Evolutionary conservation across 78 protist species (phyloP).

Genomic region (Tieghemostelium lacteum): DNA sequence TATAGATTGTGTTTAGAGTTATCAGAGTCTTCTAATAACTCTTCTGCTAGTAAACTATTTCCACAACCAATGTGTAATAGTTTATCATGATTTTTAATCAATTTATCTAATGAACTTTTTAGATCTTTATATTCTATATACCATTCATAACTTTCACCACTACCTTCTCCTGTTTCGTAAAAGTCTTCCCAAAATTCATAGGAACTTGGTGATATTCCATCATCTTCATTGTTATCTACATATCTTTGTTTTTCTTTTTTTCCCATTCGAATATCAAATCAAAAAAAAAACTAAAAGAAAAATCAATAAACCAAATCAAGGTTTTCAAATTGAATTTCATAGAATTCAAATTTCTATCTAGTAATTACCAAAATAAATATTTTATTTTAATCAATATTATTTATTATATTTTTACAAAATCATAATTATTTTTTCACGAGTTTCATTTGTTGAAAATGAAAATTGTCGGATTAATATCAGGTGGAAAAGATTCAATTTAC

Average conservation of each 20-base stretch:
- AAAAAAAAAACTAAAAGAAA: too few species aligned
- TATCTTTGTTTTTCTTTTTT: slow-evolving; percentile 19
- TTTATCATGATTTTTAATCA: slow-evolving; percentile 18
- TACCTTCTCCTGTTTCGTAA: slow-evolving; percentile 57
- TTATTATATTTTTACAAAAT: too few species aligned
- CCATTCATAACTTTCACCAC: slow-evolving; percentile 61
- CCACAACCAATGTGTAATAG: slow-evolving; percentile 68
- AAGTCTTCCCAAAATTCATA: slow-evolving; percentile 72
- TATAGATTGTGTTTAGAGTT: background rate
- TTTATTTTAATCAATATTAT: too few species aligned
- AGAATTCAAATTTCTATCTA: too few species aligned
- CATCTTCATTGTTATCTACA: background rate
- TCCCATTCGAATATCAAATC: background rate
- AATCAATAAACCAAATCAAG: too few species aligned
- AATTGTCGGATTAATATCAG: slow-evolving; percentile 94
- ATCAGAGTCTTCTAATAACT: slow-evolving; percentile 29
- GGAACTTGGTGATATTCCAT: slow-evolving; percentile 19
- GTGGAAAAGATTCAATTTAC: slow-evolving; percentile 97
- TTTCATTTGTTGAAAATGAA: too few species aligned
- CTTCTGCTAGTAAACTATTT: slow-evolving; percentile 63
- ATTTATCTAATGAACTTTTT: background rate
- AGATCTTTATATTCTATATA: slow-evolving; percentile 27
- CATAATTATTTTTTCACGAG: too few species aligned
- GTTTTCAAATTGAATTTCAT: too few species aligned
- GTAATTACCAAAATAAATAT: too few species aligned